Percentiles rank a stretch among this genome's conserved stretches.
Evolutionary conservation across 1,284 basidiomycete species (phyloP).

Genomic region (Microbotryomycetes sp.): DNA sequence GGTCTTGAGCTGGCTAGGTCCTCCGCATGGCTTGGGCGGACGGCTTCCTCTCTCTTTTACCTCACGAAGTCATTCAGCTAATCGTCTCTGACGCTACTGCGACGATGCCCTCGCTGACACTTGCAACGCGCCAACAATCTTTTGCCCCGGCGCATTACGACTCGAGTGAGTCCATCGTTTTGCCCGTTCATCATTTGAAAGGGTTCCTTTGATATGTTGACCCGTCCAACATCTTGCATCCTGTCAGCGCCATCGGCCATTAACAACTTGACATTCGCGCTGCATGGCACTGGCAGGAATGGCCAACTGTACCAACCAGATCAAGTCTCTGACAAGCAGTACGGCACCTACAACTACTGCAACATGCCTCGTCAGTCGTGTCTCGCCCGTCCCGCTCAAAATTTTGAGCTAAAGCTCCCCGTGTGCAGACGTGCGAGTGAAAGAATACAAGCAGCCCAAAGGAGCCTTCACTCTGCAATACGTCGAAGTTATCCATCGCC

Average conservation of each 20-base stretch:
- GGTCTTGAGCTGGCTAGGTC: no score
- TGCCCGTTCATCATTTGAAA: not conserved
- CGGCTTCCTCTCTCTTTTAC: not conserved
- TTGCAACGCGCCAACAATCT: not conserved
- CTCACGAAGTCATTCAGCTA: not conserved
- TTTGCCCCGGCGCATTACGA: not conserved
- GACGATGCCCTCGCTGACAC: no score
- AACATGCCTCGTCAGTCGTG: conserved; percentile 8
- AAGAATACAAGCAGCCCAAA: conserved; percentile 31
- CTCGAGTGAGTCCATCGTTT: not conserved
- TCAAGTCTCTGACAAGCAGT: conserved; percentile 28
- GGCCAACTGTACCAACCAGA: conserved; percentile 35
- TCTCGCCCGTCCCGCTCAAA: not conserved
- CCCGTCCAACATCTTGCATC: no score
- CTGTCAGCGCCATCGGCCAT: not conserved
- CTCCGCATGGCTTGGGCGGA: no score
- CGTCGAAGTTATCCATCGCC: conserved; percentile 39
- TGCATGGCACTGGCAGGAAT: conserved; percentile 34
- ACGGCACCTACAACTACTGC: conserved; percentile 36
- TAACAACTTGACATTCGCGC: conserved; percentile 25
- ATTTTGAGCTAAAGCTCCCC: not conserved
- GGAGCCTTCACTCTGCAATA: conserved; percentile 35
- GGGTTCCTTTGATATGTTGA: no score
- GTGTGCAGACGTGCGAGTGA: conserved; percentile 29
- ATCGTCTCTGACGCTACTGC: no score